A percentile compares a stretch with the other conserved stretches of the same genome.
These are phyloP conservation scores for Cyclotella atomus DNA, from an alignment of 108 stramenopile genomes.

Conservation along the genomic window DNA sequence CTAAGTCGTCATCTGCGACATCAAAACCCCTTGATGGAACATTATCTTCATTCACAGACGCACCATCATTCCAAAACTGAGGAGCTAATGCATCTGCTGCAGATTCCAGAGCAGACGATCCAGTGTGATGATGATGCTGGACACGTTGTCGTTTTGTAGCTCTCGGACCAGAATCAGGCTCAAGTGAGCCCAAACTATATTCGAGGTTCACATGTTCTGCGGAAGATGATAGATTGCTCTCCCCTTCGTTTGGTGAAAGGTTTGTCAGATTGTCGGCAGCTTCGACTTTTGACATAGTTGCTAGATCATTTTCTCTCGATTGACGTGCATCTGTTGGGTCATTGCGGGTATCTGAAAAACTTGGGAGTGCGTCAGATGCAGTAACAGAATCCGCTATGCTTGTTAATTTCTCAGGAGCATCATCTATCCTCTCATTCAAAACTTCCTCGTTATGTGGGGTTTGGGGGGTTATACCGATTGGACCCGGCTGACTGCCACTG, in stretches of 20 bases:
- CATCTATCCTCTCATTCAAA: constrained; percentile 7
- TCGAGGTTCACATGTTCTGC: constrained; percentile 39
- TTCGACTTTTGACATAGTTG: too few species aligned
- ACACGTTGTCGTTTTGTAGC: constrained; percentile 25
- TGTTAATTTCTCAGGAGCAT: background rate
- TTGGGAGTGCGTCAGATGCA: background rate
- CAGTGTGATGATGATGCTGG: constrained; percentile 4
- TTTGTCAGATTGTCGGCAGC: background rate
- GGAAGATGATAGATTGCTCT: constrained; percentile 30
- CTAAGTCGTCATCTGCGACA: constrained; percentile 26
- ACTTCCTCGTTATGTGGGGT: constrained; percentile 1
- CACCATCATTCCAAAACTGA: constrained; percentile 39
- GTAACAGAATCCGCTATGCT: background rate
- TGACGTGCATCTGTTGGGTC: background rate
- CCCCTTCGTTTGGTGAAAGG: background rate
- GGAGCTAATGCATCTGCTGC: constrained; percentile 34
- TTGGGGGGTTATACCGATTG: constrained; percentile 7
- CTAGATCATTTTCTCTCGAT: too few species aligned
- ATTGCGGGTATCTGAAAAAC: background rate
- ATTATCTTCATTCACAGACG: constrained; percentile 36
- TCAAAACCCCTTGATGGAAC: constrained; percentile 37
- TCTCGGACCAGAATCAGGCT: background rate
- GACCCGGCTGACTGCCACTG: background rate
- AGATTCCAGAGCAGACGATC: constrained; percentile 12
- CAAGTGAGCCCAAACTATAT: constrained; percentile 37